phyloP scores from a whole-genome alignment of 495 filamentous ascomycete genomes.

The Daldinia concentrica region DNA sequence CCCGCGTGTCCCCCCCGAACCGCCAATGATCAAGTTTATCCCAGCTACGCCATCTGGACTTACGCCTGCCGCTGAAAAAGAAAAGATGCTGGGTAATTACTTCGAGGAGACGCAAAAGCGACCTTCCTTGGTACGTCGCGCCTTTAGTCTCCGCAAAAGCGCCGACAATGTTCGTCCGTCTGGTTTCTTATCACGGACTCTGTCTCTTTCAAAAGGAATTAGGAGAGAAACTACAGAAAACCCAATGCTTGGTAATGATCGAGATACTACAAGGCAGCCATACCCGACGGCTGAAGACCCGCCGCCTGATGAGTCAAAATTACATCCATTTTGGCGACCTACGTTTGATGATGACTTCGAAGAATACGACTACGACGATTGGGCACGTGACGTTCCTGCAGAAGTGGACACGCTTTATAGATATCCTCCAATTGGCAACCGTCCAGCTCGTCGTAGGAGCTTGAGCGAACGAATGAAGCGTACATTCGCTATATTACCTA shows the following conservation, averaged over 20 bases:
- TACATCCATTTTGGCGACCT: conserved; percentile 87
- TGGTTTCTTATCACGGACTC: conserved; percentile 52
- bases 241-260: conserved; percentile 47
- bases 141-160: conserved; percentile 64
- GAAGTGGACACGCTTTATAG: conserved; percentile 44
- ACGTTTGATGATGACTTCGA: conserved; percentile 73
- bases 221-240: conserved; percentile 30
- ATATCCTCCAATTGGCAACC: conserved; percentile 56
- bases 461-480: conserved; percentile 56
- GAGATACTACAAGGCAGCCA: conserved; percentile 28
- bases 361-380: conserved; percentile 49
- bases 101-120: conserved; percentile 56
- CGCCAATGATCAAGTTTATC: conserved; percentile 75
- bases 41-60: conserved; percentile 72
- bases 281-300: conserved; percentile 53
- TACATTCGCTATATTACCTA: conserved; percentile 63
- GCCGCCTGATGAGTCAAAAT: conserved; percentile 61
- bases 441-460: conserved; percentile 59
- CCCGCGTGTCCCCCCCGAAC: conserved; percentile 68
- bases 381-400: conserved; percentile 42
- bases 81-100: conserved; percentile 61
- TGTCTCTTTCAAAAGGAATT: conserved; percentile 52
- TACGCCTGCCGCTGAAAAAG: conserved; percentile 63
- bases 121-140: conserved; percentile 65
- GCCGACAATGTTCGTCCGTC: conserved; percentile 62